Evolutionary conservation across 2,329 filamentous ascomycete species (phyloP).

Genomic region (Fusarium cyanostomum): DNA sequence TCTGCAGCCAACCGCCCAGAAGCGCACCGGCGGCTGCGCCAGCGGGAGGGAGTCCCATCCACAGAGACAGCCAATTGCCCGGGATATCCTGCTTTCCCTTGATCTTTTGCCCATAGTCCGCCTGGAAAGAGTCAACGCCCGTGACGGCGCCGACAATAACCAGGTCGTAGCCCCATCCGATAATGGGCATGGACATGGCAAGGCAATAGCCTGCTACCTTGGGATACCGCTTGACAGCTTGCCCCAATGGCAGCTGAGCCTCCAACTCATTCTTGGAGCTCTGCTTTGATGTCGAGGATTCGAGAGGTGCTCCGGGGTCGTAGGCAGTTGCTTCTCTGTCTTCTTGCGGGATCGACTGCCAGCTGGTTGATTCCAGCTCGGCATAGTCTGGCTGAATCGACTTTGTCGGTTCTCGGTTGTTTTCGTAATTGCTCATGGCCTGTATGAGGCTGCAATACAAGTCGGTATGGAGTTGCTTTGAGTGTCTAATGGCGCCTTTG

Average conservation of each 20-base stretch:
- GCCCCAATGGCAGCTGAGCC: conserved; percentile 35
- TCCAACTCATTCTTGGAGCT: conserved; percentile 8
- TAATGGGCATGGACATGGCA: conserved; percentile 39
- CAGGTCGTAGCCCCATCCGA: conserved; percentile 46
- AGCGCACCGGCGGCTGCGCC: conserved; percentile 41
- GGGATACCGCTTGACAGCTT: conserved; percentile 42
- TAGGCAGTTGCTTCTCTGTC: conserved; percentile 7
- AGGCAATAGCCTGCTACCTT: conserved; percentile 42
- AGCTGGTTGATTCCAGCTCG: conserved; percentile 20
- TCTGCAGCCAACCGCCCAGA: conserved; percentile 43
- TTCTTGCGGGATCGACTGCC: conserved; percentile 13
- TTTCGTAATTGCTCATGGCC: conserved; percentile 15
- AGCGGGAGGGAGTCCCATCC: conserved; percentile 38
- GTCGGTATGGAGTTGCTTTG: too few species aligned
- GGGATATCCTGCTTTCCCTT: conserved; percentile 41
- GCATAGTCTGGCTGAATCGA: conserved; percentile 7
- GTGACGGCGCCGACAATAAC: conserved; percentile 43
- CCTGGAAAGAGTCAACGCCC: conserved; percentile 42
- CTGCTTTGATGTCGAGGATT: not conserved
- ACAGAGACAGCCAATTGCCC: conserved; percentile 42
- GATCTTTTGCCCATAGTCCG: conserved; percentile 41
- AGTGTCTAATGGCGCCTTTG: too few species aligned
- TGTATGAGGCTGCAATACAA: too few species aligned
- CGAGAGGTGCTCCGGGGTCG: not conserved
- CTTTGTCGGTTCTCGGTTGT: conserved; percentile 2